phyloP scores from a whole-genome alignment of 2,329 filamentous ascomycete genomes.

The Cladosporium sphaerospermum region DNA sequence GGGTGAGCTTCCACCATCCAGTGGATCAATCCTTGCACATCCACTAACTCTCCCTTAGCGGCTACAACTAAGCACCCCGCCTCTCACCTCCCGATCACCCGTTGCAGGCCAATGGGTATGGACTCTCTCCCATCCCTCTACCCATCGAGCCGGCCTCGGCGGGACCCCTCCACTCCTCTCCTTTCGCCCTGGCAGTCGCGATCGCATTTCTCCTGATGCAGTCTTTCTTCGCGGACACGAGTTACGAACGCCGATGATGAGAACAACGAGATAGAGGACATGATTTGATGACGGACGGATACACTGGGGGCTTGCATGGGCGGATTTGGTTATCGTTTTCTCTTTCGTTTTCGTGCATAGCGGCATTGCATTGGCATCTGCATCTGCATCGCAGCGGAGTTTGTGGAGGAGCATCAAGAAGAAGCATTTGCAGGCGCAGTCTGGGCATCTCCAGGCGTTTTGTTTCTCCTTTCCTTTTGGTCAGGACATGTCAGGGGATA shows the following conservation, averaged over 20 bases:
- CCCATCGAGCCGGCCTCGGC: conserved; percentile 15
- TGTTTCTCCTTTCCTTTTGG: background rate
- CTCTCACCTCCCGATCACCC: conserved; percentile 1
- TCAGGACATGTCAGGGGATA: no score
- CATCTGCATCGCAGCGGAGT: background rate
- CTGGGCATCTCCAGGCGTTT: background rate
- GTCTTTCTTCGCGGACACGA: background rate
- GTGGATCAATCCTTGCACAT: background rate
- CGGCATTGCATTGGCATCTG: conserved; percentile 1
- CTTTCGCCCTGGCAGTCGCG: conserved; percentile 2
- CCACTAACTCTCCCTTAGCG: conserved; percentile 8
- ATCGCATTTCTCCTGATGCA: conserved; percentile 7
- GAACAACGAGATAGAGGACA: background rate
- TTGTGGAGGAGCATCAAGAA: background rate
- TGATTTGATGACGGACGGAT: no score
- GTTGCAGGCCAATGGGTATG: conserved; percentile 10
- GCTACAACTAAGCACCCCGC: conserved; percentile 21
- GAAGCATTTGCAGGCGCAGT: background rate
- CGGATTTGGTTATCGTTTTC: background rate
- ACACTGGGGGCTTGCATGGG: no score
- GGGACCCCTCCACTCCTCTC: background rate
- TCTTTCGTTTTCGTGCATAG: background rate
- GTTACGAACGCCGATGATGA: background rate
- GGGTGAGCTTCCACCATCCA: conserved; percentile 16
- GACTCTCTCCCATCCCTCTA: background rate